A percentile compares a stretch with the other conserved stretches of the same genome.
Conservation (phyloP, 345 rosid genomes). For the Hibiscus tridactylites region DNA sequence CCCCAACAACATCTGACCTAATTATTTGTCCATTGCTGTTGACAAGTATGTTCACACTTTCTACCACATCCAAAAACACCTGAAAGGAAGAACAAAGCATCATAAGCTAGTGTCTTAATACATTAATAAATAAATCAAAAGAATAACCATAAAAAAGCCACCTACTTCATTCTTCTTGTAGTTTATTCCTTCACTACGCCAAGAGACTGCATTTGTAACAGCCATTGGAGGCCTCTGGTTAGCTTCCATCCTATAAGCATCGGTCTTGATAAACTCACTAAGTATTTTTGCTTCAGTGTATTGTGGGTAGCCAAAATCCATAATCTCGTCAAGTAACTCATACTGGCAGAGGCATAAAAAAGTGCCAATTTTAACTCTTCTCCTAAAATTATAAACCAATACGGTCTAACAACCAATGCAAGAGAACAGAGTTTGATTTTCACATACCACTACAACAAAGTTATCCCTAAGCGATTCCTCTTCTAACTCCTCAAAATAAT, state of each 20-base stretch:
- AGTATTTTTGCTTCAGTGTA: conserved; percentile 86
- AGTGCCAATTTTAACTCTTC: background rate
- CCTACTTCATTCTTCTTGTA: conserved; percentile 91
- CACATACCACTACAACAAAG: conserved; percentile 96
- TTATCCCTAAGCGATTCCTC: conserved; percentile 97
- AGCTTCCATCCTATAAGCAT: conserved; percentile 96
- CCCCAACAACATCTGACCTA: conserved; percentile 95
- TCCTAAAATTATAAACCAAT: background rate
- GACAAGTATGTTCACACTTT: conserved; percentile 92
- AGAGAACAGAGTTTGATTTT: background rate
- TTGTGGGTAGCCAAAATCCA: conserved; percentile 98
- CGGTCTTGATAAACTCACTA: conserved; percentile 95
- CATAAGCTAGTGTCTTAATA: conserved; percentile 11
- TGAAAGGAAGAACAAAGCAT: conserved; percentile 21
- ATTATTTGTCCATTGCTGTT: conserved; percentile 94
- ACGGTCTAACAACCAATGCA: background rate
- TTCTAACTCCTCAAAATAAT: conserved; percentile 93
- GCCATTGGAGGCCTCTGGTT: conserved; percentile 99
- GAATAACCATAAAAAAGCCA: background rate
- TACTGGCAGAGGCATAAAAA: conserved; percentile 44
- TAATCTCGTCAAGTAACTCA: conserved; percentile 97
- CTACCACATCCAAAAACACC: conserved; percentile 96
- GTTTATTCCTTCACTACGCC: conserved; percentile 91
- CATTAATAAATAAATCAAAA: conserved; percentile 8
- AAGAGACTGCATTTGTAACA: conserved; percentile 94